Evolutionary conservation across 176 grass and related monocot species (phyloP).

Genomic region (Neostapfia colusana): DNA sequence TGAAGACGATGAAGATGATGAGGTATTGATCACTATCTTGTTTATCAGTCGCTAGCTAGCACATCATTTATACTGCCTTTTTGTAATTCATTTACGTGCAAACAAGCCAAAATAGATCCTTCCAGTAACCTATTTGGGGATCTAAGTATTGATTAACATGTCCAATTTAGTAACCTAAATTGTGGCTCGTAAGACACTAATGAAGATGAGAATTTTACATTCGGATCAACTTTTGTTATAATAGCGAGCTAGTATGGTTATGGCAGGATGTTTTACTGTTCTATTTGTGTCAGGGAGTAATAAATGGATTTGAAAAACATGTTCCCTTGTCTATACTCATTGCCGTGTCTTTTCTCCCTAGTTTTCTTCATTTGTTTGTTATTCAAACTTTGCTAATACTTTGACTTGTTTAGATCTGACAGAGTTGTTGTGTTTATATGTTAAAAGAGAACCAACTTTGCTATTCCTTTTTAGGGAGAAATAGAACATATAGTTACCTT

Average conservation of each 20-base stretch:
- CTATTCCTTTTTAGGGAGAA: constrained; percentile 13
- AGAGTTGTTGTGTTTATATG: not conserved
- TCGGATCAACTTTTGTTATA: constrained; percentile 9
- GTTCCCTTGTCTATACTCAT: not conserved
- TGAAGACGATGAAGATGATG: constrained; percentile 78
- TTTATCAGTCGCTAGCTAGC: constrained; percentile 18
- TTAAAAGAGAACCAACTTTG: not conserved
- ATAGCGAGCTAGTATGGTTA: constrained; percentile 7
- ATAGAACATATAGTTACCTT: not conserved
- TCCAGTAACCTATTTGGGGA: constrained; percentile 1
- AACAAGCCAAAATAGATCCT: constrained; percentile 10
- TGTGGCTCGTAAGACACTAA: not conserved
- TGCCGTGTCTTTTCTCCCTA: not conserved
- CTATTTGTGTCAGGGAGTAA: not conserved
- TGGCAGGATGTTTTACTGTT: not conserved
- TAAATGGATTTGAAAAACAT: not conserved
- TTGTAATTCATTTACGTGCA: constrained; percentile 12
- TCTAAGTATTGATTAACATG: not conserved
- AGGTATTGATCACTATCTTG: constrained; percentile 46
- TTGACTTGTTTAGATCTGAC: constrained; percentile 1
- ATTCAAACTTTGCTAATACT: constrained; percentile 1
- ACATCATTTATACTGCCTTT: constrained; percentile 3
- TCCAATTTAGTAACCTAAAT: constrained; percentile 22
- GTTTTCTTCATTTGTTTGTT: not conserved
- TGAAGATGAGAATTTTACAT: constrained; percentile 2